Base-by-base conservation (phyloP, 1,284 basidiomycete genomes). In the Lentinula novae-zelandiae region DNA sequence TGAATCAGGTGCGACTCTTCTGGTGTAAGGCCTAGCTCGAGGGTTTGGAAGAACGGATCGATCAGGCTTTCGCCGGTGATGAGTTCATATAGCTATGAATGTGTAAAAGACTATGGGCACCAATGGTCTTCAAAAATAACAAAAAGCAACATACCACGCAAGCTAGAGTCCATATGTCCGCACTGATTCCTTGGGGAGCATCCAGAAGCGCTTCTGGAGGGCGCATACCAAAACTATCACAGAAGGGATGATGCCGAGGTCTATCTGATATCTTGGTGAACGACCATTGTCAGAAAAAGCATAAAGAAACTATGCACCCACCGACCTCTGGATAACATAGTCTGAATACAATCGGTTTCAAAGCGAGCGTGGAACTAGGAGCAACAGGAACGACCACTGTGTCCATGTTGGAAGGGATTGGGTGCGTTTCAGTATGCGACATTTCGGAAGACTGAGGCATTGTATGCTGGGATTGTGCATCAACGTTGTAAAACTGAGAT, bases 1-100 rank as follows among this genome's bases (percentile, higher is more conserved):
- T 71, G 69, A 34, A 71, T 70, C 8, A 71, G 54, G 49, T 70
- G 68, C 13, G 70, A 70, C 59, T 70, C 69, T 59, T 70, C 68
- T 9, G 62, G 44, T 3, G 67, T 62, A 9, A 70, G 63, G 6
- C 65, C 67, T 22, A 69, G 63, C 27, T 70, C 69, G 1, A 60
- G 55, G 0, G 68, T 69, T 54, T 70, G 70, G 55, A 71, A 70
- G 20, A 57, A 60, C 5, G 69, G 70, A 60, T 71, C 69, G 56
- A 70, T 70, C 12, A 71, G 61, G 33, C 57, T 60, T 59, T 70
- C 69, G 5, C 68, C 68, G 12, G 67, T 63, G 12, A 71, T 58
- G 15, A 71, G 63, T 34, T 67, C 66, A 57, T 70, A 71, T 6
- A 71, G 48, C 69, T 71, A 52, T 36, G 39, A 20, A 48, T 56